Evolutionary conservation across 2,329 filamentous ascomycete genomes (phyloP), one percentile per base, ranked within the genome.

Genomic region (Fusarium fujikuroi): DNA sequence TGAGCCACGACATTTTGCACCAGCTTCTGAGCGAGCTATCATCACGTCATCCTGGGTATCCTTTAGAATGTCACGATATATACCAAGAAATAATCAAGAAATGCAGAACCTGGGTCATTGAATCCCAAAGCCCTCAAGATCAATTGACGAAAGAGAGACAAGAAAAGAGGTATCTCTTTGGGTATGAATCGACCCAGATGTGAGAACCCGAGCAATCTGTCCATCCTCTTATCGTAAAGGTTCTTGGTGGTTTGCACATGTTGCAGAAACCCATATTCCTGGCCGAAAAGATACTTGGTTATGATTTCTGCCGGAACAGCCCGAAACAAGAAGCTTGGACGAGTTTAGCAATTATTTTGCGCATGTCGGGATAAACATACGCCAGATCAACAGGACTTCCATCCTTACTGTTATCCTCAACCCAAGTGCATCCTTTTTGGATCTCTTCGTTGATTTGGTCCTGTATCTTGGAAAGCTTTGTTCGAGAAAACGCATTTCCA

Each of bases 261-360:
- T 1, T 62, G 18, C 3, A 58, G 40, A 36, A 58, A 62, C 3
- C 60, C 60, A 25, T 62, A 58, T 21, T 62, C 32, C 9, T 62
- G 39, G 9, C 60, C 50, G 28, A 62, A 62, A 8, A 58, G 23
- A 39, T 59, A 59, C 12, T 30, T 39, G 5, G 60, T 62, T n/a
- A 62, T 59, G 7, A 62, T 62, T 37, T 62, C 60, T n/a, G 60
- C 60, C 3, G 60, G 60, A 6, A 62, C 50, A 18, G 60, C 60
- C 7, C 60, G 60, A 23, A 62, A 62, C 4, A 59, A 30, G 18
- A 58, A 58, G 5, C 60, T 53, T 44, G 6, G 3, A 14, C 7
- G 5, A 19, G 7, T 5, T 62, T 44, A 59, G 50, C 18, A 6
- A 32, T 3, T 14, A 10, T n/a, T 4, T 14, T 10, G 9, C 6